Percentiles rank a stretch among this genome's conserved stretches.
phyloP scores from a whole-genome alignment of 176 grass and related monocot genomes.

The Calamus simplicifolius region DNA sequence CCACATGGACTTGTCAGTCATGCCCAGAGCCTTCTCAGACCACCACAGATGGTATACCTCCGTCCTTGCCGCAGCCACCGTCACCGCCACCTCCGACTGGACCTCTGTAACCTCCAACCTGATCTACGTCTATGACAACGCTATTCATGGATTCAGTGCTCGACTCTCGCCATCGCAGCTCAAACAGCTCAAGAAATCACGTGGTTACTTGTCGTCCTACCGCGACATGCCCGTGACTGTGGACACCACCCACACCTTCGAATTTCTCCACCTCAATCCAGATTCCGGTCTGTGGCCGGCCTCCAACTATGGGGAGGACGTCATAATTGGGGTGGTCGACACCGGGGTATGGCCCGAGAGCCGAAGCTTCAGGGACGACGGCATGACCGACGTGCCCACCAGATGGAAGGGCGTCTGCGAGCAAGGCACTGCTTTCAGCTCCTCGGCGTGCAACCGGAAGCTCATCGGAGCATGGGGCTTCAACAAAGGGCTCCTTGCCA shows the following conservation, averaged over 20 bases:
- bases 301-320: constrained; percentile 31
- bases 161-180: neutral
- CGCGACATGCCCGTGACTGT: constrained; percentile 9
- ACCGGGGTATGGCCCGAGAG: constrained; percentile 42
- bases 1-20: constrained; percentile 53
- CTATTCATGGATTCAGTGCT: constrained; percentile 39
- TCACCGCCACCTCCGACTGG: constrained; percentile 6
- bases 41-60: constrained; percentile 33
- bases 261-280: constrained; percentile 27
- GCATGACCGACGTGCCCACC: constrained; percentile 27
- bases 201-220: constrained; percentile 31
- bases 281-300: constrained; percentile 22
- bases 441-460: constrained; percentile 56
- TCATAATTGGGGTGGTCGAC: constrained; percentile 50
- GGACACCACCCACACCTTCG: constrained; percentile 41
- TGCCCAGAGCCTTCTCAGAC: constrained; percentile 13
- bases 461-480: constrained; percentile 64
- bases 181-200: neutral
- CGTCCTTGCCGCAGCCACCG: constrained; percentile 4
- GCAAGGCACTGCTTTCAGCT: constrained; percentile 25
- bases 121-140: constrained; percentile 36
- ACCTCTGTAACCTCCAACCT: neutral
- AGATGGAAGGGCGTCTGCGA: constrained; percentile 42
- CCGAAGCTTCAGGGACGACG: constrained; percentile 31
- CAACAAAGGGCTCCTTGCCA: constrained; percentile 40